A percentile compares a stretch with the other conserved stretches of the same genome.
Conservation (phyloP, 2,329 filamentous ascomycete species). For the Neonectria neomacrospora region DNA sequence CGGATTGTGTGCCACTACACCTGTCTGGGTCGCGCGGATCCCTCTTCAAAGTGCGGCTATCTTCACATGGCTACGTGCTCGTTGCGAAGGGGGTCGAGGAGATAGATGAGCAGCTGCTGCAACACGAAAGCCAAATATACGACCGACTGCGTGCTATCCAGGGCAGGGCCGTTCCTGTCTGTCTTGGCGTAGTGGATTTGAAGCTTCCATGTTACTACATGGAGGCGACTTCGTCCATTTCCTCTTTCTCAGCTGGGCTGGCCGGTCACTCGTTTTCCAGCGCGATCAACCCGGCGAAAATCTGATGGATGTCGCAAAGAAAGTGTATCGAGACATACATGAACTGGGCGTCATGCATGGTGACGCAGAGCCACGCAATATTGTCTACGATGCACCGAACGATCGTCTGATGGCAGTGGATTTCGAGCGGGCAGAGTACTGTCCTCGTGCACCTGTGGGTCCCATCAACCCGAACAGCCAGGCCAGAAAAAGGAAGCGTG, state of each 20-base stretch:
- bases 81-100: slow-evolving; percentile 53
- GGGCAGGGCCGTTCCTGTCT: slow-evolving; percentile 50
- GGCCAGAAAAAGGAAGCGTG: no score
- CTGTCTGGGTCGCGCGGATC: slow-evolving; percentile 44
- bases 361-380: slow-evolving; percentile 47
- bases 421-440: slow-evolving; percentile 45
- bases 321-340: slow-evolving; percentile 29
- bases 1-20: slow-evolving; percentile 46
- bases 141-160: slow-evolving; percentile 44
- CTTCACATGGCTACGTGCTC: slow-evolving; percentile 51
- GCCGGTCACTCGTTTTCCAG: slow-evolving; percentile 14
- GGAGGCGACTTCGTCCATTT: slow-evolving; percentile 46
- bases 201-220: slow-evolving; percentile 47
- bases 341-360: slow-evolving; percentile 40
- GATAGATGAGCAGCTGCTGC: slow-evolving; percentile 13
- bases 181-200: slow-evolving; percentile 47
- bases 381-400: slow-evolving; percentile 44
- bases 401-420: slow-evolving; percentile 47
- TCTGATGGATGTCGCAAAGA: not conserved
- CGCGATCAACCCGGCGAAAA: not conserved
- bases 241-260: slow-evolving; percentile 49
- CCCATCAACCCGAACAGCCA: no score
- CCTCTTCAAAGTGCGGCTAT: slow-evolving; percentile 53
- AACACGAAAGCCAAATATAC: slow-evolving; percentile 49
- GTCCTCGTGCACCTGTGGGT: not conserved